Conservation (phyloP, 2,329 filamentous ascomycete species). For the Madurella fahalii region DNA sequence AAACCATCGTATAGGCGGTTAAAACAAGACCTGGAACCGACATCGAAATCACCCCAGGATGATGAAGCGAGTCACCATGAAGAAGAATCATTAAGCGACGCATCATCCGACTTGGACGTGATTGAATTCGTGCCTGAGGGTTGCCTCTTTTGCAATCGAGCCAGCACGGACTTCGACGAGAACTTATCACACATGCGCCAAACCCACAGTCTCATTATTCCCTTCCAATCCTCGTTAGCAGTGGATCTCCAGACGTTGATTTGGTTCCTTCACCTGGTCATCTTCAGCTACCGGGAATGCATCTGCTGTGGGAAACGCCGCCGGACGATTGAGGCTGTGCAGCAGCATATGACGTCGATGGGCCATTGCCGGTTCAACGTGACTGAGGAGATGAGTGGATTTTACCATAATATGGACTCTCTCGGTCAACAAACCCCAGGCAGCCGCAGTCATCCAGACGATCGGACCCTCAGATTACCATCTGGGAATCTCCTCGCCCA, state of each 20-base stretch:
- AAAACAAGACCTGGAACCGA: background rate
- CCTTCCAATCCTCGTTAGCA: constrained; percentile 34
- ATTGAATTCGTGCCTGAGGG: constrained; percentile 27
- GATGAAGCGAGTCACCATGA: background rate
- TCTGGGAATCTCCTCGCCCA: constrained; percentile 9
- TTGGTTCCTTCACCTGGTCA: constrained; percentile 45
- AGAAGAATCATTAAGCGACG: constrained; percentile 4
- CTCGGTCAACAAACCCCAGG: constrained; percentile 9
- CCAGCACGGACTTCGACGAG: constrained; percentile 30
- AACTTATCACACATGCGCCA: constrained; percentile 47
- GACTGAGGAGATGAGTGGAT: constrained; percentile 36
- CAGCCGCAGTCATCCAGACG: background rate
- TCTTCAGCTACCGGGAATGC: constrained; percentile 47
- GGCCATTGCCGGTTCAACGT: constrained; percentile 45
- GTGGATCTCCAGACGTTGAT: constrained; percentile 47
- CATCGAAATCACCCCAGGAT: background rate
- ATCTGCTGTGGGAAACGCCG: constrained; percentile 45
- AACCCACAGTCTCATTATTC: constrained; percentile 44
- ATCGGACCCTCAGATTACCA: constrained; percentile 1
- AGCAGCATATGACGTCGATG: constrained; percentile 49
- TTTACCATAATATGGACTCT: constrained; percentile 34
- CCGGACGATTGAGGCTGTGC: constrained; percentile 40
- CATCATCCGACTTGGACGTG: background rate
- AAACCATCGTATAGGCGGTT: background rate
- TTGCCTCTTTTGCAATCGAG: constrained; percentile 42